Evolutionary conservation across 345 rosid species (phyloP).

Genomic region (Geranium rotundifolium): DNA sequence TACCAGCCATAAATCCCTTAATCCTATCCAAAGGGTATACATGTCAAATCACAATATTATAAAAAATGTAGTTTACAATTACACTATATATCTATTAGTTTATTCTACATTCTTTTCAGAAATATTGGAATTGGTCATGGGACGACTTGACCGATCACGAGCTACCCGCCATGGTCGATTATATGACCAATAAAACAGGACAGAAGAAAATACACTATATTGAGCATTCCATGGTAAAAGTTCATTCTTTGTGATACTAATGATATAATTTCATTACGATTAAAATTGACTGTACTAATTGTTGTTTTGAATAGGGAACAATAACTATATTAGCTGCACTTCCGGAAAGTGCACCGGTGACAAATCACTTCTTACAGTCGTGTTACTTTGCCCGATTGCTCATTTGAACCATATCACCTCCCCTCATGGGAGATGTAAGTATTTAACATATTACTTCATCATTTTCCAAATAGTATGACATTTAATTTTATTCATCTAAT

Average conservation of each 20-base stretch:
- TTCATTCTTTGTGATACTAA: no score
- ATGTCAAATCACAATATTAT: background rate
- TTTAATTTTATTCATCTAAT: no score
- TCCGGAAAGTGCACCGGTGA: conserved; percentile 14
- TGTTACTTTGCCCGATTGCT: conserved; percentile 31
- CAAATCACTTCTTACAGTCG: conserved; percentile 22
- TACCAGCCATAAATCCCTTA: conserved; percentile 20
- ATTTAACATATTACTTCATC: no score
- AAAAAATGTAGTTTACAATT: no score
- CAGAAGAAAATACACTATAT: no score
- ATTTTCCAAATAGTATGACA: no score
- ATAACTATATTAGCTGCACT: conserved; percentile 31
- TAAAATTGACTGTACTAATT: no score
- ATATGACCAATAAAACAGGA: no score
- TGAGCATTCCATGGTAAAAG: no score
- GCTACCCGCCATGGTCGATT: background rate
- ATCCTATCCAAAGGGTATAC: conserved; percentile 10
- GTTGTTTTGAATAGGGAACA: conserved; percentile 21
- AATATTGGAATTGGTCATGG: background rate
- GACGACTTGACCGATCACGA: background rate
- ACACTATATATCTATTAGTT: no score
- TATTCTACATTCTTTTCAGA: background rate
- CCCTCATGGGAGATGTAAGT: conserved; percentile 20
- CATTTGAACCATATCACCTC: conserved; percentile 24
- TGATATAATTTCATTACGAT: no score